Percentiles rank a stretch among this genome's conserved stretches.
Evolutionary conservation across 2,329 filamentous ascomycete species (phyloP).

Genomic region (Hymenoscyphus fraxineus): DNA sequence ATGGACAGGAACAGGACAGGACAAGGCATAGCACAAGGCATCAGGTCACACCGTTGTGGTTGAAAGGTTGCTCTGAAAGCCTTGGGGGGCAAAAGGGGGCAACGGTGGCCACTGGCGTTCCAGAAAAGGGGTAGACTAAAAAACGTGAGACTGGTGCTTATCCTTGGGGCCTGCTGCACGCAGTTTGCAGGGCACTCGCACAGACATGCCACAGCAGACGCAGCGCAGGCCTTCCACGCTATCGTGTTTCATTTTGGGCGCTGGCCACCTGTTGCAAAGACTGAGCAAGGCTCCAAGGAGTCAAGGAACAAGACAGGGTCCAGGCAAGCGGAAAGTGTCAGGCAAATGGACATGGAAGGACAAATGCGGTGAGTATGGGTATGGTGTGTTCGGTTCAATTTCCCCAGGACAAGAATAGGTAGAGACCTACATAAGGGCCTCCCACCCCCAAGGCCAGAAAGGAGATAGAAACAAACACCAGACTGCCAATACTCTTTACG

Average conservation of each 20-base stretch:
- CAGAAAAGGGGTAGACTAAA: constrained; percentile 1
- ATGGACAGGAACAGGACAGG: neutral
- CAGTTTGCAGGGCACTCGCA: neutral
- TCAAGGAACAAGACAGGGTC: neutral
- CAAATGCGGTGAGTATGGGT: constrained; percentile 22
- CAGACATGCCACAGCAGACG: constrained; percentile 11
- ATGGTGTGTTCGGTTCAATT: constrained; percentile 21
- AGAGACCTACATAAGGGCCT: constrained; percentile 25
- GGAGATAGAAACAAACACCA: constrained; percentile 13
- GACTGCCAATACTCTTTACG: constrained; percentile 12
- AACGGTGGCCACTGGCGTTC: neutral
- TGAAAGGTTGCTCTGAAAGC: neutral
- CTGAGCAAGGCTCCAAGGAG: neutral
- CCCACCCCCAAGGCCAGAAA: constrained; percentile 15
- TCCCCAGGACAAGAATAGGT: constrained; percentile 26
- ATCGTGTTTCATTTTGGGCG: constrained; percentile 34
- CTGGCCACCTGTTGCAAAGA: constrained; percentile 20
- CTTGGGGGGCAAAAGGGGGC: neutral
- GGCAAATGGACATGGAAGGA: constrained; percentile 23
- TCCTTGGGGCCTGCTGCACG: neutral
- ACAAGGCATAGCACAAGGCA: neutral
- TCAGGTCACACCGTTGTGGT: too few species aligned
- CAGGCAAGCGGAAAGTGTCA: constrained; percentile 9
- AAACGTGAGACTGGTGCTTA: constrained; percentile 2
- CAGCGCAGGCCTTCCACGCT: constrained; percentile 31